Evolutionary conservation across 495 filamentous ascomycete genomes (phyloP), one percentile per base, ranked within the genome.

Genomic region (Talaromyces adpressus): DNA sequence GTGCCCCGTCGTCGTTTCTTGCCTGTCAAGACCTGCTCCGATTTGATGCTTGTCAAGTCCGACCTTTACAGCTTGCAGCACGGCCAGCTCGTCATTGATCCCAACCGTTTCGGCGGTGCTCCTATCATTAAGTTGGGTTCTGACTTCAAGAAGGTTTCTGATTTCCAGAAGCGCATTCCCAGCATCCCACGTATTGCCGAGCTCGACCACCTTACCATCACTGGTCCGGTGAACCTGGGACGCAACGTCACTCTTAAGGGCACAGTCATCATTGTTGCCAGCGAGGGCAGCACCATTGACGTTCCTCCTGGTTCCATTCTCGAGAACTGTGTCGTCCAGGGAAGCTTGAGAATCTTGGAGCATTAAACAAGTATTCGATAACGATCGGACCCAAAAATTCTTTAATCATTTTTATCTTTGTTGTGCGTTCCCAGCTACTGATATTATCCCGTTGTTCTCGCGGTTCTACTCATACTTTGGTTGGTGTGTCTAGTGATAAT

Each of bases 71-170:
- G 92, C n/a, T 85, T 99, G 68, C 92, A 97, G 88, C 94, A 99
- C 80, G 94, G 94, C 70, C 93, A 98, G 80, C 84, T 99, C 63
- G 81, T 97, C 71, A 95, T 99, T 79, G 94, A 96, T 84, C 86
- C 90, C 64, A 91, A 85, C 83, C 91, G 94, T 67, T 98, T 99
- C 75, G 94, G 95, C 66, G 92, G 93, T 66, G 95, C 96, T n/a
- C 94, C 94, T 63, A 85, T 99, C 68, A 98, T 99, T 83, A 99
- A 99, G 88, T 90, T 99, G 39, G 94, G 94, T 68, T 87, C 82
- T 68, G 94, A 99, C 85, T 99, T 98, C 86, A 99, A 99, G 90
- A 99, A 99, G 87, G 94, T 99, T 34, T 97, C 93, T 18, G 93
- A 96, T 80, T 99, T 99, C 88, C 93, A 97, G 85, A 91, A 96